Percentiles rank a stretch among this genome's conserved stretches.
Evolutionary conservation across 768 basidiomycete species (phyloP).

Genomic region (Russula sp.): DNA sequence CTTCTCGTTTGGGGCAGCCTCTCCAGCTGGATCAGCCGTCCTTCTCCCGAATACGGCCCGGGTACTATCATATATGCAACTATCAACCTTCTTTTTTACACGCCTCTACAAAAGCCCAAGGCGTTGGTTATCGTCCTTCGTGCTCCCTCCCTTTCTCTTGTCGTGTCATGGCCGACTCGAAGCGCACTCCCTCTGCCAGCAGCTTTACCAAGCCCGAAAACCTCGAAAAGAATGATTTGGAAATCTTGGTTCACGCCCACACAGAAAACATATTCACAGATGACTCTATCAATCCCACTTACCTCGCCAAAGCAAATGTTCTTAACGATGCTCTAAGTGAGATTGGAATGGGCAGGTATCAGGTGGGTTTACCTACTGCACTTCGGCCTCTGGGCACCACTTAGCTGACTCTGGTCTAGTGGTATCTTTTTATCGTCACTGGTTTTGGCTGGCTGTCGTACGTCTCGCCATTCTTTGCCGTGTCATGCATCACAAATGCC

Average conservation of each 20-base stretch:
- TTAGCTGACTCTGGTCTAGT: conserved; percentile 31
- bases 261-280: conserved; percentile 8
- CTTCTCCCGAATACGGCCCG: no score
- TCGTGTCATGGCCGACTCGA: conserved; percentile 7
- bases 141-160: not conserved
- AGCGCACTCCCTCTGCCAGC: not conserved
- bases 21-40: no score
- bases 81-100: no score
- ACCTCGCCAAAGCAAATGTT: conserved; percentile 42
- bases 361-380: conserved; percentile 28
- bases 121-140: no score
- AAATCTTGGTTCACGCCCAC: not conserved
- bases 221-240: not conserved
- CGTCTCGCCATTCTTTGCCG: conserved; percentile 24
- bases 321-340: conserved; percentile 43
- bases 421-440: conserved; percentile 53
- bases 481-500: not conserved
- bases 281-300: conserved; percentile 35
- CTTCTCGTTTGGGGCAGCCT: no score
- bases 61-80: no score
- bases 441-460: conserved; percentile 75
- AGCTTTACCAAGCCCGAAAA: not conserved
- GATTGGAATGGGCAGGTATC: conserved; percentile 52
- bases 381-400: not conserved
- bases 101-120: not conserved